These are phyloP conservation scores for Aspergillus sp. DNA, from an alignment of 2,329 filamentous ascomycete genomes.

Conservation along the genomic window DNA sequence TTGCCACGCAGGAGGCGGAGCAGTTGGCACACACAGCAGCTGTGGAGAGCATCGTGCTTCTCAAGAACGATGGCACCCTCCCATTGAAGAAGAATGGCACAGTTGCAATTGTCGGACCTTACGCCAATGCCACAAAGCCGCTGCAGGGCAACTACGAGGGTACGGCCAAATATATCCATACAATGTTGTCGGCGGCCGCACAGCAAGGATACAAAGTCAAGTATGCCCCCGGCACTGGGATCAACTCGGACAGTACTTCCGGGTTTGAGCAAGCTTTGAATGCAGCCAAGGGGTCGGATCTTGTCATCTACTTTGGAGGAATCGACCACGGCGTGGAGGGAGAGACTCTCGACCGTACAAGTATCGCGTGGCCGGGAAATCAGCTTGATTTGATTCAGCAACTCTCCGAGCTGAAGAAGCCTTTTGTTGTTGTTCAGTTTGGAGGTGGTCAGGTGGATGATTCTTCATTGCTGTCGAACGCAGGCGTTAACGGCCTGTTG, in stretches of 20 bases:
- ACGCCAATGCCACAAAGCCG: constrained; percentile 53
- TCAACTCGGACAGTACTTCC: constrained; percentile 19
- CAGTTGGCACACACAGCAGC: constrained; percentile 52
- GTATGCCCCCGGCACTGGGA: constrained; percentile 32
- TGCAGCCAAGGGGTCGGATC: constrained; percentile 26
- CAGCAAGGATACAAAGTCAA: constrained; percentile 44
- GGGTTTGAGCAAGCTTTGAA: constrained; percentile 24
- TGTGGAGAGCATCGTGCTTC: constrained; percentile 42
- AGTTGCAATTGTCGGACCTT: constrained; percentile 55
- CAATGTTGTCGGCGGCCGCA: constrained; percentile 43
- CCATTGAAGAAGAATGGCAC: constrained; percentile 36
- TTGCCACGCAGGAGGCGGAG: constrained; percentile 52
- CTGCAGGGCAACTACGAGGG: constrained; percentile 58
- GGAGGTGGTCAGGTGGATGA: constrained; percentile 38
- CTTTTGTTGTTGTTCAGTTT: constrained; percentile 33
- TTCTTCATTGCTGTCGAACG: constrained; percentile 29
- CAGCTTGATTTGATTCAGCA: constrained; percentile 33
- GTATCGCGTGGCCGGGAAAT: constrained; percentile 34
- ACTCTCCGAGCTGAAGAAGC: constrained; percentile 30
- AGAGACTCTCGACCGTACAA: constrained; percentile 32
- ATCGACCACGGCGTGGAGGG: constrained; percentile 32
- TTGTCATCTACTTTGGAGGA: constrained; percentile 31
- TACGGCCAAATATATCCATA: constrained; percentile 38
- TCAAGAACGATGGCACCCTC: constrained; percentile 50
- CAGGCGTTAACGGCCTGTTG: constrained; percentile 31